Evolutionary conservation across 345 rosid genomes (phyloP).

Genomic region (Raphanus raphanistrum): DNA sequence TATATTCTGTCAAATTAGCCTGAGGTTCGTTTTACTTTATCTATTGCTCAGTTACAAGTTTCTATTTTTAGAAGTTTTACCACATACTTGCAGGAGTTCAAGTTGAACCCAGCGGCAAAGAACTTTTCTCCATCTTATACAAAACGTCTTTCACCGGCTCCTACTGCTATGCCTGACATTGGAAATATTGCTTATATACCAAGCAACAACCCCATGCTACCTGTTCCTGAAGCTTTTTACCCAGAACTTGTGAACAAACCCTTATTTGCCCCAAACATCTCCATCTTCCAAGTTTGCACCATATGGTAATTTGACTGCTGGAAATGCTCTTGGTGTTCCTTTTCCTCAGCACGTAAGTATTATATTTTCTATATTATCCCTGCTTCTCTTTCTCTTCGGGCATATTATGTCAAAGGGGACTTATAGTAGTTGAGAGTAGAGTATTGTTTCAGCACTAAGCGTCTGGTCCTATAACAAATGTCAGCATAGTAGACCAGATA

Average conservation of each 20-base stretch:
- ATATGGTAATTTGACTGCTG: constrained; percentile 49
- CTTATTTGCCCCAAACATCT: constrained; percentile 54
- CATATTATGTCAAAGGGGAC: not conserved
- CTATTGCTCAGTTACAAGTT: not conserved
- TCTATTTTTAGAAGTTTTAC: not conserved
- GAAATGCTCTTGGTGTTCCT: constrained; percentile 48
- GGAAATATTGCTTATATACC: constrained; percentile 58
- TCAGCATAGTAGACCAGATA: not conserved
- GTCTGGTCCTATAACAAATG: not conserved
- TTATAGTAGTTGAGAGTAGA: not conserved
- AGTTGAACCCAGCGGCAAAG: constrained; percentile 87
- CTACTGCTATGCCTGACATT: constrained; percentile 43
- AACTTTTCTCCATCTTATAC: constrained; percentile 69
- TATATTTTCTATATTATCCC: constrained; percentile 8
- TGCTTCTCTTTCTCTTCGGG: not conserved
- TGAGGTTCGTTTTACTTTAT: not conserved
- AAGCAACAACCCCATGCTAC: constrained; percentile 48
- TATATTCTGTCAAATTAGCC: not conserved
- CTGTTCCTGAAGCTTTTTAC: constrained; percentile 51
- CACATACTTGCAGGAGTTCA: constrained; percentile 59
- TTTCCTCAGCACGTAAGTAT: constrained; percentile 65
- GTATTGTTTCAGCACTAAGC: constrained; percentile 1
- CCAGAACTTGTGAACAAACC: constrained; percentile 52
- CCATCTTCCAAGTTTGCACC: constrained; percentile 59
- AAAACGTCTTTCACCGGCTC: constrained; percentile 49